A percentile compares a stretch with the other conserved stretches of the same genome.
Evolutionary conservation across 768 basidiomycete species (phyloP).

Genomic region (Phlebiopsis flavidoalba): DNA sequence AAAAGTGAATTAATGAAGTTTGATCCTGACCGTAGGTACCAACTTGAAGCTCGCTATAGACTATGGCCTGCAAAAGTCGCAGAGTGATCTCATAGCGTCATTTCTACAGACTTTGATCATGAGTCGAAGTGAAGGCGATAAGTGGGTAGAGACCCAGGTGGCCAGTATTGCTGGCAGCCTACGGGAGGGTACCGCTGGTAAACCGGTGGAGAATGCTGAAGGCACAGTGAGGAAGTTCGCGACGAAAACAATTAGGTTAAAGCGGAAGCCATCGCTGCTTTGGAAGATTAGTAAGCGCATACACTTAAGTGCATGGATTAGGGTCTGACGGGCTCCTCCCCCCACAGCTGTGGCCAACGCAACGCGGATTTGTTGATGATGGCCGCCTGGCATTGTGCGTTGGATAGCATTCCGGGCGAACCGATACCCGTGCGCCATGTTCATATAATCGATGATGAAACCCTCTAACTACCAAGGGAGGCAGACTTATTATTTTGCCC

Average conservation of each 20-base stretch:
- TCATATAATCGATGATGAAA: not conserved
- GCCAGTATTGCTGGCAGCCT: conserved; percentile 66
- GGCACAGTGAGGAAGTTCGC: conserved; percentile 81
- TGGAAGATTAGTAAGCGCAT: conserved; percentile 84
- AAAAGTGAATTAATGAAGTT: not conserved
- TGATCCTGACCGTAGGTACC: conserved; percentile 38
- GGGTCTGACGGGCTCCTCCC: not conserved
- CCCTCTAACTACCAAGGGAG: not conserved
- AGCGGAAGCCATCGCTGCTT: conserved; percentile 68
- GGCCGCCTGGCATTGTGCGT: conserved; percentile 69
- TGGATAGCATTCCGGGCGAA: conserved; percentile 55
- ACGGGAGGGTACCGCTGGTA: conserved; percentile 56
- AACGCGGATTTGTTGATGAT: conserved; percentile 80
- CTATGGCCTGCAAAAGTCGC: conserved; percentile 73
- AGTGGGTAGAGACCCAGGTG: conserved; percentile 76
- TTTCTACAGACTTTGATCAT: conserved; percentile 94
- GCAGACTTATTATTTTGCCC: conserved; percentile 88
- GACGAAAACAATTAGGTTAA: conserved; percentile 76
- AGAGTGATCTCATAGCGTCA: conserved; percentile 83
- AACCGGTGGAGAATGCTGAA: conserved; percentile 73
- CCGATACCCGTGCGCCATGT: conserved; percentile 59
- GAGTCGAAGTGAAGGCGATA: conserved; percentile 94
- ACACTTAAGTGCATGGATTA: not conserved
- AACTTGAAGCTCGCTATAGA: conserved; percentile 93
- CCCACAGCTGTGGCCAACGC: conserved; percentile 79